Evolutionary conservation across 2,329 filamentous ascomycete species (phyloP), one percentile per base, ranked within the genome.

Genomic region (Monilinia laxa): DNA sequence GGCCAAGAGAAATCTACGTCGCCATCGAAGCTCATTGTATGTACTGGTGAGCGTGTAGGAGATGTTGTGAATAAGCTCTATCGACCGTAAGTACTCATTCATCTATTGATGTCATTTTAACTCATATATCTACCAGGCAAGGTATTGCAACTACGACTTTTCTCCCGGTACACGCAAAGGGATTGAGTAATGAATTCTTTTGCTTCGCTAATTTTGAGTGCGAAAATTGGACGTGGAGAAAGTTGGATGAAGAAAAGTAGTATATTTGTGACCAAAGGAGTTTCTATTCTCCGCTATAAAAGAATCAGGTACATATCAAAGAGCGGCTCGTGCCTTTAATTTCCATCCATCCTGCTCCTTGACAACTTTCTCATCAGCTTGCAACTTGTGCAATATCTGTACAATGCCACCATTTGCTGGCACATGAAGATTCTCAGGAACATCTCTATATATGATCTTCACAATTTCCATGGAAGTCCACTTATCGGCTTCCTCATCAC

Each of bases 381-480:
- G 80, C 71, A 99, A 79, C 81, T 98, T 98, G 67, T 82, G 79
- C 70, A 99, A 77, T 65, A 98, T 90, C 79, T 94, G 90, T 69
- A 88, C 69, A 9, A 97, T 81, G 1, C 93, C 93, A 52, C 84
- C 83, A 69, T 91, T 87, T 0, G 95, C 95, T 11, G 93, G 89
- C 14, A 83, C 75, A 77, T 93, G 90, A 71, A 98, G 80, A 73
- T 83, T 86, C 76, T 90, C 87, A 0, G 91, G 89, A 28, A 96
- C 88, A 73, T 92, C 88, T 64, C 83, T 84, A 77, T 99, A 99
- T 45, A 99, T 92, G 42, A 90, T 81, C 77, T 90, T 91, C n/a
- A 97, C 94, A 70, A 98, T 81, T 67, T 94, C 91, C 84, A 92
- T 89, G 11, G 87, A 83, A 9, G 84, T 86, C 90, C 90, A 92